Evolutionary conservation across 2,329 filamentous ascomycete genomes (phyloP).

Genomic region (Aureobasidium pullulans): DNA sequence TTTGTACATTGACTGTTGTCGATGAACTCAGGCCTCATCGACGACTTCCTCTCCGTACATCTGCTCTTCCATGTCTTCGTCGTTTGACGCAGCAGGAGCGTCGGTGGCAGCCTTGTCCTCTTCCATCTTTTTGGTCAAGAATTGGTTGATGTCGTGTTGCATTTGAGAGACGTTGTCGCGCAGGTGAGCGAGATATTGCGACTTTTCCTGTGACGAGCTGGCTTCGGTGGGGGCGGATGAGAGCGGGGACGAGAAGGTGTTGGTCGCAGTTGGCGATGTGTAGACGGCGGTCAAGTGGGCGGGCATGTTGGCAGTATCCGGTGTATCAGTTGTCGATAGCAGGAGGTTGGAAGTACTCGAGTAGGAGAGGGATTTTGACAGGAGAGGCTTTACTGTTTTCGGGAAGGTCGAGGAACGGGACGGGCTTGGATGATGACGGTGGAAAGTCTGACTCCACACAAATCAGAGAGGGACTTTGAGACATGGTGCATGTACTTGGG

Average conservation of each 20-base stretch:
- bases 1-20: too few relatives aligned
- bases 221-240: constrained; percentile 17
- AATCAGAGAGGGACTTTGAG: neutral
- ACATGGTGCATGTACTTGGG: neutral
- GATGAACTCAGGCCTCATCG: constrained; percentile 40
- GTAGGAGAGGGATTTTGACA: neutral
- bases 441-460: neutral
- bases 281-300: constrained; percentile 22
- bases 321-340: neutral
- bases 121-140: constrained; percentile 68
- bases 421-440: neutral
- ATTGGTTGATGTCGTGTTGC: constrained; percentile 62
- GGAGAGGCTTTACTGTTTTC: neutral
- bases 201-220: constrained; percentile 43
- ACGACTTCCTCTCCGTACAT: constrained; percentile 80
- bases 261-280: constrained; percentile 19
- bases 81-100: constrained; percentile 19
- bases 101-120: constrained; percentile 53
- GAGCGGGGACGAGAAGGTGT: constrained; percentile 21
- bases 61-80: constrained; percentile 49
- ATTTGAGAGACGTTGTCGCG: constrained; percentile 49
- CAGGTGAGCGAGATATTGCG: constrained; percentile 53
- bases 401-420: neutral
- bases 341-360: neutral
- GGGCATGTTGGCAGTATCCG: neutral